phyloP scores from a whole-genome alignment of 2,329 filamentous ascomycete genomes.

The Scedosporium minutisporum region DNA sequence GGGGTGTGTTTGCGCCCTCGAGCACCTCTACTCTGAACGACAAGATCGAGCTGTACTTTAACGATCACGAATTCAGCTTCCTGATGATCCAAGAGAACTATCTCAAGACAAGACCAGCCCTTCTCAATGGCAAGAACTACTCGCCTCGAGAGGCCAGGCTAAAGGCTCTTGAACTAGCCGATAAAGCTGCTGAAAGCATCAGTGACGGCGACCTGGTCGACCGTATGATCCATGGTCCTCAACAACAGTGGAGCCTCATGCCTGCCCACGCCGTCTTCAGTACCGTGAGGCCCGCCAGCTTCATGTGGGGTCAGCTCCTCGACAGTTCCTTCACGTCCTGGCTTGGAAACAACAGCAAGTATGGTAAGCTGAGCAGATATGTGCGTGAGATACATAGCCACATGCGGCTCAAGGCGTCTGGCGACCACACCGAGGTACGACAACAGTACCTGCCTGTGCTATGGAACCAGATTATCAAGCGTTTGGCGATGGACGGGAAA shows the following conservation, averaged over 20 bases:
- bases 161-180: conserved; percentile 76
- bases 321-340: conserved; percentile 75
- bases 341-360: conserved; percentile 92
- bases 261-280: conserved; percentile 92
- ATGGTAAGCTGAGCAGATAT: conserved; percentile 65
- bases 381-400: conserved; percentile 94
- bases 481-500: conserved; percentile 68
- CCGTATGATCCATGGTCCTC: conserved; percentile 94
- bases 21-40: conserved; percentile 88
- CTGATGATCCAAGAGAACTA: conserved; percentile 99
- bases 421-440: conserved; percentile 84
- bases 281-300: conserved; percentile 85
- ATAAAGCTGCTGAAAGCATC: conserved; percentile 87
- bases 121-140: conserved; percentile 46
- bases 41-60: conserved; percentile 98
- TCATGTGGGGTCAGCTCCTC: conserved; percentile 67
- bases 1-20: conserved; percentile 72
- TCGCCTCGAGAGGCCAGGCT: conserved; percentile 57
- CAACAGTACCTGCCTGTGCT: conserved; percentile 88
- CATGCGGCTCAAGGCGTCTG: conserved; percentile 85
- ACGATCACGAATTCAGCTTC: conserved; percentile 95
- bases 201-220: conserved; percentile 95
- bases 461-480: conserved; percentile 70
- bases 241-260: conserved; percentile 98
- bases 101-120: conserved; percentile 68